phyloP scores from a whole-genome alignment of 2,329 filamentous ascomycete genomes.

The Cercospora beticola region DNA sequence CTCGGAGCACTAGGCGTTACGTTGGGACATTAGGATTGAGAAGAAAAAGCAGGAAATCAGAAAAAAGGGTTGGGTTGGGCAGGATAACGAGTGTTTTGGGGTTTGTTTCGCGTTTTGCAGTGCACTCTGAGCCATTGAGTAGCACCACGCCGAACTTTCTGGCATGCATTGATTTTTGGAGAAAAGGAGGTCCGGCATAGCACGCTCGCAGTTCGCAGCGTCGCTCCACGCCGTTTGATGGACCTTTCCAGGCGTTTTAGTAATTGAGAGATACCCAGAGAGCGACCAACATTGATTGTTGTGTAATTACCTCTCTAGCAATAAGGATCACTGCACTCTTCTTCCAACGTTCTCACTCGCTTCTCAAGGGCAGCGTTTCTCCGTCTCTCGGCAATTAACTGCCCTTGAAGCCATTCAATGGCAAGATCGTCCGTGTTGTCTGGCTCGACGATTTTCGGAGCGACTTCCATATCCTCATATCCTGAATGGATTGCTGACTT shows the following conservation, averaged over 20 bases:
- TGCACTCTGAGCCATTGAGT: background rate
- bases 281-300: background rate
- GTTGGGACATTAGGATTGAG: background rate
- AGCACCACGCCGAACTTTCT: background rate
- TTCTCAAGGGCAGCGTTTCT: background rate
- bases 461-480: background rate
- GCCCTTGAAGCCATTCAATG: background rate
- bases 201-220: background rate
- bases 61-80: background rate
- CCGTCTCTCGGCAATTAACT: background rate
- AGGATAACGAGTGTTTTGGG: background rate
- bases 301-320: background rate
- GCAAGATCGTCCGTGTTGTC: background rate
- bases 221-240: background rate
- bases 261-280: background rate
- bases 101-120: background rate
- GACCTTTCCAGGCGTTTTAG: background rate
- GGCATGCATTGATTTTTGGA: background rate
- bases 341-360: conserved; percentile 1
- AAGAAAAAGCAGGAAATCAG: background rate
- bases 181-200: background rate
- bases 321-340: conserved; percentile 5
- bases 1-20: background rate
- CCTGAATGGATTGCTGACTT: background rate
- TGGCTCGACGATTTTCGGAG: background rate